Base-by-base conservation (phyloP, 306 rosid genomes). In the Pachyrhizus erosus region DNA sequence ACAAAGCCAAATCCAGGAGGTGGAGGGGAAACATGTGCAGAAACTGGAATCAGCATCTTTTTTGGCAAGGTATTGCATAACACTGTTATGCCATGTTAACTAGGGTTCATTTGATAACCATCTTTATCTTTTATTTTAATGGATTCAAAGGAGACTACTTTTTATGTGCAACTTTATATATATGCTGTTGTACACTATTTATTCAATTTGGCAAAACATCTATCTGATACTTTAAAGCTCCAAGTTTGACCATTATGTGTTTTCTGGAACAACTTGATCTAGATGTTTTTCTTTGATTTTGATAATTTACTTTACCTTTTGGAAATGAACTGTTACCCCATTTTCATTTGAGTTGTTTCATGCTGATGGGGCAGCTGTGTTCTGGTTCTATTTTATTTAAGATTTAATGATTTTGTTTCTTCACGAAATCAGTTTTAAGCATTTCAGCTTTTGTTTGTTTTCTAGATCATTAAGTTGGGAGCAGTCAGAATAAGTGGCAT, bases 21-120 rank as follows among this genome's bases (percentile, higher is more conserved):
- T 62, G 99, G 98, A 78, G 99, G 99, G 42, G 98, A 94, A 87
- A 96, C 99, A 3, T 96, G 98, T 84, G 99, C 99, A 73, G 99
- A 96, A 88, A 96, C 98, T 42, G 99, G 94, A 81, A 91, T 96
- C 45, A 89, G 84, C 85, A 91, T 96, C 12, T 96, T 93, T 86
- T 94, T 96, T n/a, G 82, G 92, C 86, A 96, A 96, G 98, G 99
- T 96, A 87, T 21, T 66, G 75, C 5, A 66, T 62, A 21, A 39
- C 17, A 20, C 62, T 84, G 49, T 18, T 46, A 17, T 58, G n/a
- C 60, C 84, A 29, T 73, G 61, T 77, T 79, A 24, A 33, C 15
- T 37, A 55, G 55, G 54, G 68, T 80, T 79, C 67, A 43, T 34
- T 73, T 61, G 72, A 68, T 23, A 52, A 23, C 5, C 60, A 51